Evolutionary conservation across 176 grass and related monocot species (phyloP).

Genomic region (Hsuehochloa calcarea): DNA sequence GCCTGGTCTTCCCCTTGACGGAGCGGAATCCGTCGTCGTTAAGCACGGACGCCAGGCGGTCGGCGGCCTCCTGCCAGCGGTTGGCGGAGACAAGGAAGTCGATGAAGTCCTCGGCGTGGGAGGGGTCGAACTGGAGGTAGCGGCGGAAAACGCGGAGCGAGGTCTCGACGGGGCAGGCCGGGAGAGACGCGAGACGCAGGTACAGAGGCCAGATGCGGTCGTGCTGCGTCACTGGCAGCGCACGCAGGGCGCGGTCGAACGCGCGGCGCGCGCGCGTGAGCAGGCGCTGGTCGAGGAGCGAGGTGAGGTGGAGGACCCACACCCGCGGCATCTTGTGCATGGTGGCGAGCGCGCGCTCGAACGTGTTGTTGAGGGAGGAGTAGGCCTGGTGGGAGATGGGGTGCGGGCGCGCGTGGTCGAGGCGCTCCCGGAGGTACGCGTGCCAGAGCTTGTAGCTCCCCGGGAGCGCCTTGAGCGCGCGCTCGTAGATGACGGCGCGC

Average conservation of each 20-base stretch:
- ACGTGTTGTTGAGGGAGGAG: constrained; percentile 80
- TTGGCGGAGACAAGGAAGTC: constrained; percentile 54
- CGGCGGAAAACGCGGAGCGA: constrained; percentile 73
- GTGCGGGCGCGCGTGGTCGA: constrained; percentile 64
- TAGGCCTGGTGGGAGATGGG: constrained; percentile 62
- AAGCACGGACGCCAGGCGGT: constrained; percentile 64
- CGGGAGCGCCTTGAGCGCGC: constrained; percentile 71
- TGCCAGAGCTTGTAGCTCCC: constrained; percentile 87
- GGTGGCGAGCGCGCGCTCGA: constrained; percentile 76
- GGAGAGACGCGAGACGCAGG: constrained; percentile 62
- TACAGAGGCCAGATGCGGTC: constrained; percentile 81
- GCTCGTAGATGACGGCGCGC: constrained; percentile 78
- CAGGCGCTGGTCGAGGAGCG: constrained; percentile 68
- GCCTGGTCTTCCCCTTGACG: constrained; percentile 72
- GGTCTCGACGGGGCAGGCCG: constrained; percentile 72
- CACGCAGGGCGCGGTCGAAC: constrained; percentile 69
- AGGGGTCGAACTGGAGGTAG: constrained; percentile 83
- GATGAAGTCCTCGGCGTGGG: constrained; percentile 80
- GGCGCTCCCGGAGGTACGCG: constrained; percentile 80
- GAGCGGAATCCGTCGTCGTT: constrained; percentile 74
- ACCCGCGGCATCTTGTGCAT: constrained; percentile 94
- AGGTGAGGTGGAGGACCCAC: constrained; percentile 70
- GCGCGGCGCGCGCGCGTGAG: constrained; percentile 57
- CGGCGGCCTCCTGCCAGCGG: constrained; percentile 74
- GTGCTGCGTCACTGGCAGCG: constrained; percentile 83